phyloP scores from a whole-genome alignment of 2,329 filamentous ascomycete genomes.

The Sordariomycetes sp. region DNA sequence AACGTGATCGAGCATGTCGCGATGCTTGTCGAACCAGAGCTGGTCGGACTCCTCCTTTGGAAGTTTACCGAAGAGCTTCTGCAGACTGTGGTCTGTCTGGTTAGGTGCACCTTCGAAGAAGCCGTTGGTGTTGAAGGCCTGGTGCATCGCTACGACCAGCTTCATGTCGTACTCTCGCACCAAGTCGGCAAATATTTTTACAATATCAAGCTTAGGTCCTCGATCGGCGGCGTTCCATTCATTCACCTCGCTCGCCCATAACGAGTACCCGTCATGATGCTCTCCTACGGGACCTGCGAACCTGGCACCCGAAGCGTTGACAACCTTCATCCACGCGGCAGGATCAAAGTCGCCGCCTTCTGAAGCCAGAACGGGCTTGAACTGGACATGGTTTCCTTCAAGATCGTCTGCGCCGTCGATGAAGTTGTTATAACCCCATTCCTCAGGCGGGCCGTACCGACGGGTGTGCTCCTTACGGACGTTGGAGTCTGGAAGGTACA shows the following conservation, averaged over 20 bases:
- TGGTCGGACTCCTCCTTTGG: slow-evolving; percentile 6
- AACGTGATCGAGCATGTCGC: slow-evolving; percentile 7
- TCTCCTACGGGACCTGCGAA: slow-evolving; percentile 8
- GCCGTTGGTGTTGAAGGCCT: slow-evolving; percentile 10
- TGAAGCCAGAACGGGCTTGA: slow-evolving; percentile 4
- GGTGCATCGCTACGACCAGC: slow-evolving; percentile 9
- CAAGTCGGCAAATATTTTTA: slow-evolving; percentile 6
- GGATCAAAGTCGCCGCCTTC: slow-evolving; percentile 8
- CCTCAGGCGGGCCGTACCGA: slow-evolving; percentile 4
- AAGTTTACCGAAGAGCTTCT: slow-evolving; percentile 8
- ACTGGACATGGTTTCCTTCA: slow-evolving; percentile 4
- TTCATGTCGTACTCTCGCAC: slow-evolving; percentile 7
- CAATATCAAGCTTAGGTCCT: slow-evolving; percentile 7
- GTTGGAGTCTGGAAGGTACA: slow-evolving; percentile 2
- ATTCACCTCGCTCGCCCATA: slow-evolving; percentile 9
- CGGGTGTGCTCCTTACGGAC: slow-evolving; percentile 4
- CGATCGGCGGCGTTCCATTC: slow-evolving; percentile 8
- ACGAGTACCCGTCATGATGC: slow-evolving; percentile 1
- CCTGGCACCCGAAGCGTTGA: slow-evolving; percentile 7
- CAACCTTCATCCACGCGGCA: slow-evolving; percentile 5
- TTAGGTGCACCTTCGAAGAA: slow-evolving; percentile 7
- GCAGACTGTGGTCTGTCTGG: slow-evolving; percentile 6
- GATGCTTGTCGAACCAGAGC: slow-evolving; percentile 9
- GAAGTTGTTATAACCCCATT: slow-evolving; percentile 8
- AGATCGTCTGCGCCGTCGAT: slow-evolving; percentile 6